These are phyloP conservation scores for Candida coleopterorum DNA, from an alignment of 805 yeast genomes.

Conservation along the genomic window DNA sequence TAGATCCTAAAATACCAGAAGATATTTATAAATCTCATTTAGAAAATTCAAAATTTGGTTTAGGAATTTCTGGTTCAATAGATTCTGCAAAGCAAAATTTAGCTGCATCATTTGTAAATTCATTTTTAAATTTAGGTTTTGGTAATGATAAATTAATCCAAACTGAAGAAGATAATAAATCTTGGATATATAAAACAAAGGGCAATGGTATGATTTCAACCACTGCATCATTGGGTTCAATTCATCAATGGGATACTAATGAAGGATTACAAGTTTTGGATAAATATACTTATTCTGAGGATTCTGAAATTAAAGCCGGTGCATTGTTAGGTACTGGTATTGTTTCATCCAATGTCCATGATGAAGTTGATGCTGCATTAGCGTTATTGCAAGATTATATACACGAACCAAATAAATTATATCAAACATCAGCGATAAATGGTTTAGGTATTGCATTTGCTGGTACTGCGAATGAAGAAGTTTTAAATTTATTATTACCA, in stretches of 20 bases:
- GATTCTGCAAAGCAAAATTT: slow-evolving; percentile 94
- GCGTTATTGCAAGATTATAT: slow-evolving; percentile 82
- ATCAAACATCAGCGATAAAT: slow-evolving; percentile 76
- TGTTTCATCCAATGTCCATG: slow-evolving; percentile 87
- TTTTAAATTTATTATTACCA: slow-evolving; percentile 72
- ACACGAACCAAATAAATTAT: slow-evolving; percentile 53
- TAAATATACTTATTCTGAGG: slow-evolving; percentile 79
- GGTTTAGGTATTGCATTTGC: slow-evolving; percentile 95
- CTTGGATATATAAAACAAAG: slow-evolving; percentile 90
- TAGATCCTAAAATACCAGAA: slow-evolving; percentile 90
- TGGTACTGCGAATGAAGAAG: slow-evolving; percentile 85
- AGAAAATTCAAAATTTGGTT: slow-evolving; percentile 61
- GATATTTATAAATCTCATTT: slow-evolving; percentile 90
- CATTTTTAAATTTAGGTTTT: slow-evolving; percentile 87
- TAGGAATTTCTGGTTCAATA: slow-evolving; percentile 49
- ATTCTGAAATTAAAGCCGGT: slow-evolving; percentile 90
- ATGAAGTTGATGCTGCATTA: slow-evolving; percentile 90
- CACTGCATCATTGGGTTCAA: slow-evolving; percentile 85
- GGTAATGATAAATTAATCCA: slow-evolving; percentile 78
- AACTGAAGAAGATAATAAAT: slow-evolving; percentile 63
- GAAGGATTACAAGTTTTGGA: slow-evolving; percentile 90
- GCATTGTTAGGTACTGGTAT: slow-evolving; percentile 94
- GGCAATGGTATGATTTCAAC: slow-evolving; percentile 89
- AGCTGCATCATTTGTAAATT: slow-evolving; percentile 92
- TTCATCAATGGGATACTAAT: slow-evolving; percentile 85